Base-by-base conservation (phyloP, 805 yeast genomes). In the Starmerella sp. region DNA sequence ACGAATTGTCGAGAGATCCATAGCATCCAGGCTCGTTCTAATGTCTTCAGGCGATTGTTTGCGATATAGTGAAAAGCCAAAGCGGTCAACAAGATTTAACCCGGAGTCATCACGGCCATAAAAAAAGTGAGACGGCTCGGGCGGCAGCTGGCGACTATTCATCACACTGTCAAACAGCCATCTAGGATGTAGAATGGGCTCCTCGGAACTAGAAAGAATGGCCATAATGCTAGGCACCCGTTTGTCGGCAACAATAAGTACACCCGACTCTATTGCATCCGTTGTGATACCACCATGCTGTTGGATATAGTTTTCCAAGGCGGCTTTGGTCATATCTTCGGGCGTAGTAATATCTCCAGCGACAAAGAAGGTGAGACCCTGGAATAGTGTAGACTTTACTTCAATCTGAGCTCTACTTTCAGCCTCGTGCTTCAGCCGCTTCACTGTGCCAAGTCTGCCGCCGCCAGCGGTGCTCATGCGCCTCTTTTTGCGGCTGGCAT, bases 131-230 rank as follows among this genome's bases (percentile, higher is more conserved):
- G 47, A 48, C 7, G 86, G 84, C 60, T 86, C 95, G 6, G 84
- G 60, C 2, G 74, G 75, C 0, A 86, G 66, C 1, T 80, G 47
- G 2, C 61, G 51, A 1, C 66, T 62, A 13, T 71, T 65, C 15
- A 66, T 63, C 2, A 86, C 69, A 61, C 93, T 81, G 60, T 86
- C 90, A 46, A 80, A 71, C 6, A 87, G 65, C 95, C 96, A 91
- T 34, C 69, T 66, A 0, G 95, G 88, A 51, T 69, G 74, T 7
- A 88, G 64, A 0, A 91, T 86, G 79, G 76, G 11, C 62, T 53
- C 54, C 64, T 71, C 34, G 6, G 49, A 29, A 70, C 35, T 30
- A 28, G 36, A 11, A 5, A 53, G 6, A 7, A 53, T 30, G 6
- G 60, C 51, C 4, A 50, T 54, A 2, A 59, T 60, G 2, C 57